phyloP scores from a whole-genome alignment of 2,329 filamentous ascomycete species.

The Furcasterigmium sp. region DNA sequence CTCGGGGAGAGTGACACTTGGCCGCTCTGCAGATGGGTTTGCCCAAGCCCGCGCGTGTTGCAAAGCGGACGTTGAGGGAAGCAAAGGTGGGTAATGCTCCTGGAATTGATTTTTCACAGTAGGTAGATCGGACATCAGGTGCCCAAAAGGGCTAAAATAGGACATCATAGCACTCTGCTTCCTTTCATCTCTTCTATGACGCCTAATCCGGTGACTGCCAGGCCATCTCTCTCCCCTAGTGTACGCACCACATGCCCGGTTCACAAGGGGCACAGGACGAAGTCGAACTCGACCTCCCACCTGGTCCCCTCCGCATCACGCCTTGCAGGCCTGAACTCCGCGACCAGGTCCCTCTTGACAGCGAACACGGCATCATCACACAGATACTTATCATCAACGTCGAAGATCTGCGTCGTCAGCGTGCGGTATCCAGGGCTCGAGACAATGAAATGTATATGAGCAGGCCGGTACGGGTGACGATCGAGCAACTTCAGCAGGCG shows the following conservation, averaged over 20 bases:
- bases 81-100: too few relatives aligned
- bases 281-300: slow-evolving; percentile 19
- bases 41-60: too few relatives aligned
- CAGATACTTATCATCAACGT: slow-evolving; percentile 50
- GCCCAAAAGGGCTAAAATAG: too few relatives aligned
- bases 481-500: slow-evolving; percentile 22
- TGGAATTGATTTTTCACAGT: too few relatives aligned
- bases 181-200: too few relatives aligned
- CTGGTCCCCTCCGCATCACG: slow-evolving; percentile 15
- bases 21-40: too few relatives aligned
- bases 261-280: slow-evolving; percentile 13
- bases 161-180: too few relatives aligned
- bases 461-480: slow-evolving; percentile 24
- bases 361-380: slow-evolving; percentile 26
- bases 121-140: too few relatives aligned
- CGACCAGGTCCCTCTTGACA: slow-evolving; percentile 25
- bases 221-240: too few relatives aligned
- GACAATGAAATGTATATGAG: slow-evolving; percentile 26
- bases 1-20: neutral
- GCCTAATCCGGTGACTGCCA: too few relatives aligned
- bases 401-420: slow-evolving; percentile 62
- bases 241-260: too few relatives aligned
- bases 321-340: slow-evolving; percentile 17
- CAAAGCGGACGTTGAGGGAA: too few relatives aligned
- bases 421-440: slow-evolving; percentile 52